A percentile compares a stretch with the other conserved stretches of the same genome.
Evolutionary conservation across 768 basidiomycete genomes (phyloP).

Genomic region (Termitomyces sp.): DNA sequence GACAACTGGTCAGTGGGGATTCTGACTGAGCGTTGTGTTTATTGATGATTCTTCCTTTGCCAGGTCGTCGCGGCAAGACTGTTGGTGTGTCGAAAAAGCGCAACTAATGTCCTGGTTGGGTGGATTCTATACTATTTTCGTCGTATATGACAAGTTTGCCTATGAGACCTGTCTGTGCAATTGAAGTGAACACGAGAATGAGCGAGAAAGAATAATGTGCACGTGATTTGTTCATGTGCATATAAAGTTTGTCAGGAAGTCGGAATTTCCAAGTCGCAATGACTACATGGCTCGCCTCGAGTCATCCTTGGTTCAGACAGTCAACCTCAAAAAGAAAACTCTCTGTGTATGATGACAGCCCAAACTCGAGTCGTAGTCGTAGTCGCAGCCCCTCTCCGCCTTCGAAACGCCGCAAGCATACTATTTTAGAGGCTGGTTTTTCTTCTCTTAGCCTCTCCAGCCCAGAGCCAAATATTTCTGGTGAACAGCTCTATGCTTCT

Average conservation of each 20-base stretch:
- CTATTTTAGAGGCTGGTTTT: slow-evolving; percentile 52
- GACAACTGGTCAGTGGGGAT: slow-evolving; percentile 76
- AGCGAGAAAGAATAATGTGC: slow-evolving; percentile 1
- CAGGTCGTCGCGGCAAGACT: slow-evolving; percentile 93
- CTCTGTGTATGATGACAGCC: slow-evolving; percentile 17
- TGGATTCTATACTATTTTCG: slow-evolving; percentile 11
- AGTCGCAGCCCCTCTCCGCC: slow-evolving; percentile 20
- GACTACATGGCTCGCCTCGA: slow-evolving; percentile 25
- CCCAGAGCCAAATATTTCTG: slow-evolving; percentile 16
- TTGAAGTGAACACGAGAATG: background rate
- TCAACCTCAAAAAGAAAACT: slow-evolving; percentile 40
- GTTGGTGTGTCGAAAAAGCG: slow-evolving; percentile 96
- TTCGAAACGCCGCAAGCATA: slow-evolving; percentile 47
- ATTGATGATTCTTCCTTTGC: slow-evolving; percentile 5
- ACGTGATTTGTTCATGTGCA: slow-evolving; percentile 7
- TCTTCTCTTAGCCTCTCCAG: slow-evolving; percentile 44
- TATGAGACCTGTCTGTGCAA: slow-evolving; percentile 11
- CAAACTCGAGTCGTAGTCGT: slow-evolving; percentile 6
- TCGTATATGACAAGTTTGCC: slow-evolving; percentile 15
- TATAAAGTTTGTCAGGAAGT: background rate
- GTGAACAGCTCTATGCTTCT: slow-evolving; percentile 11
- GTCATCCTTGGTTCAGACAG: slow-evolving; percentile 42
- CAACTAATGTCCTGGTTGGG: slow-evolving; percentile 33
- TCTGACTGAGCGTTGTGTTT: background rate
- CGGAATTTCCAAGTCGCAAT: slow-evolving; percentile 3